Percentiles rank a stretch among this genome's conserved stretches.
Conservation (phyloP, 306 rosid genomes). For the Trichosanthes truncata region DNA sequence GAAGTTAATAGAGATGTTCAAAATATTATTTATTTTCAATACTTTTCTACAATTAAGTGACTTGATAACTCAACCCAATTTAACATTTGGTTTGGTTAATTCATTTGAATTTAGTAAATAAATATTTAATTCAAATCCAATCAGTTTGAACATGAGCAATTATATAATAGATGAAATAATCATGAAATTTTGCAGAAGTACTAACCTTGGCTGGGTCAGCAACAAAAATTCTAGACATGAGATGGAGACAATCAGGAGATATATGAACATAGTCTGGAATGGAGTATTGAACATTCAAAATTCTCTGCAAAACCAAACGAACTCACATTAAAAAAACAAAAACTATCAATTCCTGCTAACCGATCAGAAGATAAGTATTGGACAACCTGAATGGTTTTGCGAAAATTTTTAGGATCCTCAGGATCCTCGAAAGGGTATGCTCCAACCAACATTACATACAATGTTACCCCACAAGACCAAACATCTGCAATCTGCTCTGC, state of each 20-base stretch:
- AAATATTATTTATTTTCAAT: too few relatives aligned
- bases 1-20: not conserved
- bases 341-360: too few relatives aligned
- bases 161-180: too few relatives aligned
- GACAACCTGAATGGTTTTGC: conserved; percentile 65
- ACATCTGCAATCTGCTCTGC: conserved; percentile 77
- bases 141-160: too few relatives aligned
- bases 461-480: conserved; percentile 96
- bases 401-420: conserved; percentile 83
- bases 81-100: not conserved
- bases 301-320: conserved; percentile 49
- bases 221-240: conserved; percentile 78
- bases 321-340: not conserved
- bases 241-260: conserved; percentile 67
- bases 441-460: conserved; percentile 93
- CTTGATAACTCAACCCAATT: not conserved
- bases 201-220: conserved; percentile 72
- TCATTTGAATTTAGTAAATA: not conserved
- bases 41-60: too few relatives aligned
- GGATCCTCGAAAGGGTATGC: conserved; percentile 95
- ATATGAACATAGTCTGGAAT: conserved; percentile 87
- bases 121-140: not conserved
- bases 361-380: too few relatives aligned
- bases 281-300: conserved; percentile 79
- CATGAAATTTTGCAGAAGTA: not conserved